Evolutionary conservation across 208 protist genomes (phyloP).

Genomic region (Leishmania tarentolae): DNA sequence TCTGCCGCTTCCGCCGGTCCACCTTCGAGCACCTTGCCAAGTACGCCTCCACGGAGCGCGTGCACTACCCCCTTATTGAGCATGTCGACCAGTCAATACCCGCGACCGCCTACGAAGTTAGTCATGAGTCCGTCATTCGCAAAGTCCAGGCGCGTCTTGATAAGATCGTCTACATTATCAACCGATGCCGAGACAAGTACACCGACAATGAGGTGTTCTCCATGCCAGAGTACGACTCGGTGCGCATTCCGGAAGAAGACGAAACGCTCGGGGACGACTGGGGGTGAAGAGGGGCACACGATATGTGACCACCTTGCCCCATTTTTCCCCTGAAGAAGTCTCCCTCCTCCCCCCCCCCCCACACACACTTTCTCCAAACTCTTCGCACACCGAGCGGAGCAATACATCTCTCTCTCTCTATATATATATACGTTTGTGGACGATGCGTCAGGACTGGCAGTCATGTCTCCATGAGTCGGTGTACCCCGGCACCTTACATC

Average conservation of each 20-base stretch:
- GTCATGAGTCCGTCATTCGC: conserved; percentile 41
- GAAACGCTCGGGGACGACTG: conserved; percentile 37
- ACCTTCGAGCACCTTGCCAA: conserved; percentile 48
- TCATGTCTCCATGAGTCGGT: neutral
- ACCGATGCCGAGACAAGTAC: conserved; percentile 54
- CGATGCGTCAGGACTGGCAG: neutral
- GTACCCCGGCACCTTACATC: neutral
- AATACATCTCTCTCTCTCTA: neutral
- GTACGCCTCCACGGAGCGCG: conserved; percentile 17
- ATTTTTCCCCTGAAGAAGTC: too few species aligned
- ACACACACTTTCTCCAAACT: neutral
- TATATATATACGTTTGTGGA: neutral
- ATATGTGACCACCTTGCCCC: too few species aligned
- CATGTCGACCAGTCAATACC: conserved; percentile 38
- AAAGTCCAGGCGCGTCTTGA: conserved; percentile 65
- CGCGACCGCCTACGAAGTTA: conserved; percentile 52
- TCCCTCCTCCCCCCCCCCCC: neutral
- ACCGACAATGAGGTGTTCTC: conserved; percentile 54
- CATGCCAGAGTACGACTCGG: conserved; percentile 63
- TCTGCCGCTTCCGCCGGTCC: conserved; percentile 75
- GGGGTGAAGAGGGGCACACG: neutral
- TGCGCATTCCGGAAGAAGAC: conserved; percentile 67
- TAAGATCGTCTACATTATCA: conserved; percentile 63
- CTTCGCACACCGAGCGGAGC: neutral
- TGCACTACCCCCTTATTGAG: conserved; percentile 40